These are phyloP conservation scores for Cadophora luteo-olivacea DNA, from an alignment of 2,329 filamentous ascomycete genomes.

Conservation along the genomic window DNA sequence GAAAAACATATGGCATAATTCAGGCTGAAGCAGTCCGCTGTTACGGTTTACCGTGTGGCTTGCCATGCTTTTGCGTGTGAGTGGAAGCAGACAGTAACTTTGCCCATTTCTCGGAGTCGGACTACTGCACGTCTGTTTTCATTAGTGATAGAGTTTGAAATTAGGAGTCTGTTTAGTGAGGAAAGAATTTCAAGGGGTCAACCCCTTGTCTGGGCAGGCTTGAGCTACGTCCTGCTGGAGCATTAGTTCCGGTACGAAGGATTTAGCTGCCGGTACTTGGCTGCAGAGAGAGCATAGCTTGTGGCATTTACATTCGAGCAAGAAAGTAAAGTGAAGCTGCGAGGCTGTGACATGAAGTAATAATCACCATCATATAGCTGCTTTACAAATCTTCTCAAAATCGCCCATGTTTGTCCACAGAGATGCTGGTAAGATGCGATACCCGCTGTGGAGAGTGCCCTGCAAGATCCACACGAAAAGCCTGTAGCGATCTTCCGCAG, in stretches of 20 bases:
- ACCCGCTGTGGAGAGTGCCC: neutral
- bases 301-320: neutral
- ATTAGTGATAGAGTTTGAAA: slow-evolving; percentile 16
- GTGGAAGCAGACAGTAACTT: neutral
- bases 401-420: neutral
- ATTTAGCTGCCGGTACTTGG: neutral
- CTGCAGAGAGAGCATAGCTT: neutral
- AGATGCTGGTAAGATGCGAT: neutral
- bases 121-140: neutral
- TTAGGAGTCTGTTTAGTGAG: neutral
- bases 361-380: neutral
- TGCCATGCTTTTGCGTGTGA: neutral
- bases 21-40: slow-evolving; percentile 1
- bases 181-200: slow-evolving; percentile 2
- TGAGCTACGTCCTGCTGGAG: slow-evolving; percentile 9
- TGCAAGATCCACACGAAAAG: neutral
- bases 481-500: slow-evolving; percentile 14
- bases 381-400: neutral
- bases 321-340: no score
- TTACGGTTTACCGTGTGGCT: neutral
- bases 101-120: neutral
- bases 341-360: neutral
- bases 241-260: slow-evolving; percentile 1
- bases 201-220: slow-evolving; percentile 3
- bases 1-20: neutral